Conservation (phyloP, 2,329 filamentous ascomycete species). For the Fusarium dlaminii region DNA sequence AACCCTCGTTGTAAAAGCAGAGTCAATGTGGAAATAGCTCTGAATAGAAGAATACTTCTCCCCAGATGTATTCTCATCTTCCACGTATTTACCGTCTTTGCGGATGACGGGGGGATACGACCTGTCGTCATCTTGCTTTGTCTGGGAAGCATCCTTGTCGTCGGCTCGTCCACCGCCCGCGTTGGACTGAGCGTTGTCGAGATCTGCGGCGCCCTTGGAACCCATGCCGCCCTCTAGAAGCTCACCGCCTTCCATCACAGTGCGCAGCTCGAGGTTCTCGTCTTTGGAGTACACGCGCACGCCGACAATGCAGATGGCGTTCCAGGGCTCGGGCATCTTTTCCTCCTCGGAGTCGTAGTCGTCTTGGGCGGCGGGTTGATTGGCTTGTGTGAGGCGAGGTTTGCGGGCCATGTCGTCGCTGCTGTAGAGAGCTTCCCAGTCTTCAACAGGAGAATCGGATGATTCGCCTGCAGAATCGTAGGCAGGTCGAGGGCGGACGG, state of each 20-base stretch:
- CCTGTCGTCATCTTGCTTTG: constrained; percentile 3
- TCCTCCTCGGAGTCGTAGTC: constrained; percentile 67
- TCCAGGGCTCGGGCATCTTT: constrained; percentile 67
- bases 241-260: constrained; percentile 65
- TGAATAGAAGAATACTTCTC: constrained; percentile 40
- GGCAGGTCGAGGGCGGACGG: constrained; percentile 38
- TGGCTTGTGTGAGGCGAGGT: constrained; percentile 53
- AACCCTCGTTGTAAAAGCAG: constrained; percentile 40
- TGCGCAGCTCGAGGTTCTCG: constrained; percentile 61
- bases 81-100: constrained; percentile 38
- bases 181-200: constrained; percentile 67
- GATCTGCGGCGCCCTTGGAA: constrained; percentile 63
- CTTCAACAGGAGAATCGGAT: constrained; percentile 67
- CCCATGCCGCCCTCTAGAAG: constrained; percentile 66
- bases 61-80: constrained; percentile 23
- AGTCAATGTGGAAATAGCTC: constrained; percentile 44
- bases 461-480: constrained; percentile 63
- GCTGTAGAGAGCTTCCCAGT: constrained; percentile 68
- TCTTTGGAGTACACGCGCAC: constrained; percentile 70
- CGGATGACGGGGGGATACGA: constrained; percentile 40
- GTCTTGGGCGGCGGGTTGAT: constrained; percentile 47
- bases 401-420: constrained; percentile 66
- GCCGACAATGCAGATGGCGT: constrained; percentile 69
- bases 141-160: constrained; percentile 15
- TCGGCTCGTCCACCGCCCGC: constrained; percentile 57